Conservation (phyloP, 352 stramenopile species). For the Pythium myriotylum region DNA sequence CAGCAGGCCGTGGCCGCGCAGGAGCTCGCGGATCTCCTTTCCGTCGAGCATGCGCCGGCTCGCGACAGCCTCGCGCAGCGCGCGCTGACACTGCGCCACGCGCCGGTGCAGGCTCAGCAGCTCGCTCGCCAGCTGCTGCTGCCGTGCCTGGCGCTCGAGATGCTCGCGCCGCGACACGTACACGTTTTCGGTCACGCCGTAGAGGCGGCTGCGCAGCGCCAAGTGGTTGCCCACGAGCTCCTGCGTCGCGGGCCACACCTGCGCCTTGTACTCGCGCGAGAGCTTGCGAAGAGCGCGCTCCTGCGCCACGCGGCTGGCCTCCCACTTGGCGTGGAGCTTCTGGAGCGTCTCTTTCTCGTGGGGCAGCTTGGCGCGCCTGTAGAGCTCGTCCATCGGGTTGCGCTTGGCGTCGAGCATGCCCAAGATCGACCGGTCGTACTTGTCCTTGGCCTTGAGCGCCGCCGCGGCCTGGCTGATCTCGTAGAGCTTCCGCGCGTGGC, state of each 20-base stretch:
- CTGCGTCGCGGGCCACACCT: slow-evolving; percentile 33
- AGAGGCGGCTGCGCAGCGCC: slow-evolving; percentile 48
- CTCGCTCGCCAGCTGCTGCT: slow-evolving; percentile 33
- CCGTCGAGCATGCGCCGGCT: slow-evolving; percentile 59
- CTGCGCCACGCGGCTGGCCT: slow-evolving; percentile 43
- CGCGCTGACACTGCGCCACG: slow-evolving; percentile 43
- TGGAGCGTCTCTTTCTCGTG: slow-evolving; percentile 47
- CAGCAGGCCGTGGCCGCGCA: slow-evolving; percentile 38
- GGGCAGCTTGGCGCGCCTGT: slow-evolving; percentile 51
- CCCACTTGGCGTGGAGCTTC: slow-evolving; percentile 51
- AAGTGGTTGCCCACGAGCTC: slow-evolving; percentile 54
- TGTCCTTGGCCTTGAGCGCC: slow-evolving; percentile 59
- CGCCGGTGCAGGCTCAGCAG: slow-evolving; percentile 37
- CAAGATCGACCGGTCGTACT: slow-evolving; percentile 54
- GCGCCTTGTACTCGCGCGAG: slow-evolving; percentile 32
- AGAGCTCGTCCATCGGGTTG: slow-evolving; percentile 71
- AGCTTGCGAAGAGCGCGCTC: slow-evolving; percentile 56
- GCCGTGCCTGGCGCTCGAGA: slow-evolving; percentile 37
- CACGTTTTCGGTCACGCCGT: slow-evolving; percentile 71
- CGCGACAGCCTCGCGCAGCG: slow-evolving; percentile 41
- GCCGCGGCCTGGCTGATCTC: slow-evolving; percentile 57
- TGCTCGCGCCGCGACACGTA: slow-evolving; percentile 61
- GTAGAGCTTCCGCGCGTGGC: slow-evolving; percentile 47
- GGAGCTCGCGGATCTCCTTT: slow-evolving; percentile 50
- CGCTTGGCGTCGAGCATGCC: slow-evolving; percentile 52